Base-by-base conservation (phyloP, 139 green algal genomes). In the Picochlorum sp. region DNA sequence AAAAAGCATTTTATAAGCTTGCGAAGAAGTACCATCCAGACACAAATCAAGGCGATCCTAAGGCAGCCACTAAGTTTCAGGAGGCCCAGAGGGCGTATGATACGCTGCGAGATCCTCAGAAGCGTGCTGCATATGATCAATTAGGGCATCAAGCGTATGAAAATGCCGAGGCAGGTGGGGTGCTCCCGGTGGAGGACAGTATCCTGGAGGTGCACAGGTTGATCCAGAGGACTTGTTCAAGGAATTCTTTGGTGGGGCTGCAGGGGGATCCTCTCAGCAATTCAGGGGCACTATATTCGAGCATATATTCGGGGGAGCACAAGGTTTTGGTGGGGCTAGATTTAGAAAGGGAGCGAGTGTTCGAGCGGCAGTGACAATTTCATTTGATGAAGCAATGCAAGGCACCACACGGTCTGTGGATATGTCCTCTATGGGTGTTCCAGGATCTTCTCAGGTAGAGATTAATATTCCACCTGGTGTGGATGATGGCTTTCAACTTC, bases 11-110 rank as follows among this genome's bases (percentile, higher is more conserved):
- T 68, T 96, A 97, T 69, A 70, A 85, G 64, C 76, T 91, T 13
- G 90, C 90, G 3, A 95, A 95, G 68, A 71, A 95, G 76, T 92
- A 90, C 63, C 90, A 97, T 69, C 90, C 90, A 37, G 90, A 96
- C 63, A 90, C 86, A 13, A 96, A 96, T 73, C 88, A 92, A 82
- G 85, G 80, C 14, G 80, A 95, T 68, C 69, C 83, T 0, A 77
- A 86, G 4, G 88, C 89, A 4, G 80, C 81, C 2, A 69, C 77
- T 7, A 85, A 85, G 60, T 97, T 96, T 55, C 86, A 95, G 62
- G 90, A 96, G 69, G 74, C 86, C 2, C 81, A 87, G 41, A 88
- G 89, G 57, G 89, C 90, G 6, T 97, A 97, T 56, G 87, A 96
- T 68, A 88, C 83, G 4, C 77, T 97, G 54, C 63, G 82, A 3